phyloP scores from a whole-genome alignment of 306 rosid genomes.

The Hylodesmum podocarpum region DNA sequence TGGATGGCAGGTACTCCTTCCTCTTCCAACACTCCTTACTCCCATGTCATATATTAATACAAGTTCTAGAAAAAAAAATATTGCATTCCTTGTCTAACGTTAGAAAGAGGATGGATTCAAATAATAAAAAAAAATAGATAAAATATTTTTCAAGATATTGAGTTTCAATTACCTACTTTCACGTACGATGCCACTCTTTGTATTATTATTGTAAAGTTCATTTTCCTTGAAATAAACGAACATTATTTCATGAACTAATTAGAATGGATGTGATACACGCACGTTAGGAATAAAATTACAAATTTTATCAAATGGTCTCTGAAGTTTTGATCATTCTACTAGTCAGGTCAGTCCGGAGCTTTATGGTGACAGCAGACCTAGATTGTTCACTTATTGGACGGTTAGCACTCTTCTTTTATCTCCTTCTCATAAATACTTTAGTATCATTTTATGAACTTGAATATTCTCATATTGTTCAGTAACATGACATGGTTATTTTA shows the following conservation, averaged over 20 bases:
- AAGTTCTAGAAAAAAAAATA: background rate
- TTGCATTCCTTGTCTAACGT: background rate
- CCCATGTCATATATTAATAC: background rate
- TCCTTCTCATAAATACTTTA: background rate
- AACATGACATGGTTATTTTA: background rate
- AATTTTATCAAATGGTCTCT: slow-evolving; percentile 27
- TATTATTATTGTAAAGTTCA: background rate
- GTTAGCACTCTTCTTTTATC: slow-evolving; percentile 33
- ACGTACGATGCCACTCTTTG: no score
- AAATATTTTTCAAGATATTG: background rate
- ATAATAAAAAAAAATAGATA: background rate
- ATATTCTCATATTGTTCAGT: background rate
- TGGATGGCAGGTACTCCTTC: slow-evolving; percentile 92
- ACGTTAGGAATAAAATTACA: background rate
- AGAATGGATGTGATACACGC: background rate
- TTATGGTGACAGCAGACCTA: slow-evolving; percentile 90
- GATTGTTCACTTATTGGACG: slow-evolving; percentile 99
- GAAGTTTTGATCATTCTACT: slow-evolving; percentile 76
- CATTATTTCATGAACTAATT: background rate
- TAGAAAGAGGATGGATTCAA: background rate
- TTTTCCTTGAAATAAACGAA: slow-evolving; percentile 7
- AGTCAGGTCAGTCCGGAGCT: slow-evolving; percentile 99
- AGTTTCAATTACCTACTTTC: background rate
- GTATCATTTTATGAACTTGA: background rate
- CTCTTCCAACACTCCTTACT: background rate